Percentiles rank a stretch among this genome's conserved stretches.
Evolutionary conservation across 83 land plant species (phyloP).

Genomic region (Larix sibirica): DNA sequence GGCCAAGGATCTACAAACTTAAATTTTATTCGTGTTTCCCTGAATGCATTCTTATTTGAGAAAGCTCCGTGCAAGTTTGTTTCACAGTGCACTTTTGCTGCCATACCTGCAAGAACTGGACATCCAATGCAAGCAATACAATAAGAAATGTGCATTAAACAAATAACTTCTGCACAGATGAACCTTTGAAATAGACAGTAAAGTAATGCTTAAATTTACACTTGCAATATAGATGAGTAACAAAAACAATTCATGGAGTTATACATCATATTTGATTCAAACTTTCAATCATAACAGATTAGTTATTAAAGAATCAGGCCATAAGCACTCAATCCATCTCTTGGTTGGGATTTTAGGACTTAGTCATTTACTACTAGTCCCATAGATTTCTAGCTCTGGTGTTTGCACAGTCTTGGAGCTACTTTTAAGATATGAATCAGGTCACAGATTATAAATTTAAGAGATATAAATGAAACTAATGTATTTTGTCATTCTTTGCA

Average conservation of each 20-base stretch:
- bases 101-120: constrained; percentile 39
- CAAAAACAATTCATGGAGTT: neutral
- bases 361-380: neutral
- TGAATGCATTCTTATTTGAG: constrained; percentile 20
- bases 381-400: neutral
- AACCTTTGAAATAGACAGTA: constrained; percentile 1
- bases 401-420: neutral
- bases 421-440: neutral
- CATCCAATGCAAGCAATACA: neutral
- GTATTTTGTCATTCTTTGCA: too few relatives aligned
- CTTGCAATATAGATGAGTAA: neutral
- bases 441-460: neutral
- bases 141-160: neutral
- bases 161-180: neutral
- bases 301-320: neutral
- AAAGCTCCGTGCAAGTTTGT: constrained; percentile 17
- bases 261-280: neutral
- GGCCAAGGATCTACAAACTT: neutral
- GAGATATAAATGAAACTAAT: too few relatives aligned
- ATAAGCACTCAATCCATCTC: neutral
- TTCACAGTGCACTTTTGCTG: constrained; percentile 31
- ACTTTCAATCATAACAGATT: neutral
- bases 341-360: neutral
- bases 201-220: neutral
- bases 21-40: neutral